A percentile compares a stretch with the other conserved stretches of the same genome.
Evolutionary conservation across 352 stramenopile species (phyloP).

Genomic region (Globisporangium okanoganense): DNA sequence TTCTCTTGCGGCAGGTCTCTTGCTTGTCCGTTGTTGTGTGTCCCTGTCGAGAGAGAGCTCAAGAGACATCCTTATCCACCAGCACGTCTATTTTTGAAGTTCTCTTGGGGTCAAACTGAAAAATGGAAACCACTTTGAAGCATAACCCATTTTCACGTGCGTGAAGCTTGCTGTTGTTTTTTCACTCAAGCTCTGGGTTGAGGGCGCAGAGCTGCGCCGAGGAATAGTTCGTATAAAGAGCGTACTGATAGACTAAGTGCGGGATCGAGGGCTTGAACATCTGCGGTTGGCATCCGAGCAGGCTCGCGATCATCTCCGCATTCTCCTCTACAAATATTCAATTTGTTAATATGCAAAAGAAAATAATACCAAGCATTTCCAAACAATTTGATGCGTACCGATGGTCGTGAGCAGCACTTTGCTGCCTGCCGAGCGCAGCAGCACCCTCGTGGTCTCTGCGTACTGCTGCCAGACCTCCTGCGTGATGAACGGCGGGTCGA

Average conservation of each 20-base stretch:
- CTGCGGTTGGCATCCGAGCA: slow-evolving; percentile 68
- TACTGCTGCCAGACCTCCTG: slow-evolving; percentile 91
- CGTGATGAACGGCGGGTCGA: slow-evolving; percentile 95
- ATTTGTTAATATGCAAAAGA: too few relatives aligned
- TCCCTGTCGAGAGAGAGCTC: neutral
- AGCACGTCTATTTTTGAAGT: neutral
- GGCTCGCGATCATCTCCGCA: slow-evolving; percentile 67
- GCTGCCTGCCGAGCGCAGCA: slow-evolving; percentile 52
- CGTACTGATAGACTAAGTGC: slow-evolving; percentile 95
- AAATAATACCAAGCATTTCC: too few relatives aligned
- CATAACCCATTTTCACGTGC: neutral
- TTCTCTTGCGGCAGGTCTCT: neutral
- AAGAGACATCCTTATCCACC: neutral
- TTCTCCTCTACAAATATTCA: slow-evolving; percentile 86
- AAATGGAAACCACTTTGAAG: slow-evolving; percentile 1
- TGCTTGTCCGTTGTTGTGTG: neutral
- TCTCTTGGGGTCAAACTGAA: neutral
- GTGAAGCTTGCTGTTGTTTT: neutral
- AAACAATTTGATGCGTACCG: slow-evolving; percentile 27
- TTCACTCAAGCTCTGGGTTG: slow-evolving; percentile 72
- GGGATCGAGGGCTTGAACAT: slow-evolving; percentile 90
- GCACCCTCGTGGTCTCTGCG: slow-evolving; percentile 49
- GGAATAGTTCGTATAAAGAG: slow-evolving; percentile 90
- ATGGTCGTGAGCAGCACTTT: slow-evolving; percentile 91
- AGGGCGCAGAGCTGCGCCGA: slow-evolving; percentile 41